Conservation (phyloP, 441 rosid species). For the Gossypium gossypioides region DNA sequence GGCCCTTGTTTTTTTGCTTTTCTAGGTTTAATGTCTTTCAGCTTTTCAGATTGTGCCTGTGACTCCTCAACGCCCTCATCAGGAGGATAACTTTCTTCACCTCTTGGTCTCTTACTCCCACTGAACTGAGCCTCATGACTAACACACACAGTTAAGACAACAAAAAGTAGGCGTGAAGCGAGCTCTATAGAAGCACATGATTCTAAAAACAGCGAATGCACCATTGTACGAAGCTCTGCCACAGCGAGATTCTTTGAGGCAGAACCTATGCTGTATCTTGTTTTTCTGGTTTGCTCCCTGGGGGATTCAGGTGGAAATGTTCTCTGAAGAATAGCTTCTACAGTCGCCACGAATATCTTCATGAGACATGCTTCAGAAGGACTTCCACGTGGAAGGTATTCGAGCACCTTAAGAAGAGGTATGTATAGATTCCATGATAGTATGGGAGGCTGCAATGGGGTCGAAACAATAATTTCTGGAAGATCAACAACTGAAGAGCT, state of each 20-base stretch:
- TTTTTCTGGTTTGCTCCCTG: slow-evolving; percentile 43
- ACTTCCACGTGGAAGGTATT: slow-evolving; percentile 97
- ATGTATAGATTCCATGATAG: slow-evolving; percentile 92
- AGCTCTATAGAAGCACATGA: slow-evolving; percentile 89
- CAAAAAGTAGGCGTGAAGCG: slow-evolving; percentile 88
- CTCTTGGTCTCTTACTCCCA: slow-evolving; percentile 68
- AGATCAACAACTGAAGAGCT: slow-evolving; percentile 96
- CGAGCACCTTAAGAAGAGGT: slow-evolving; percentile 93
- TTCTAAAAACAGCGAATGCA: slow-evolving; percentile 87
- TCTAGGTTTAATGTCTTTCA: slow-evolving; percentile 32
- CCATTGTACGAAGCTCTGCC: slow-evolving; percentile 98
- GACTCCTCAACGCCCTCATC: slow-evolving; percentile 35
- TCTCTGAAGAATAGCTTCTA: slow-evolving; percentile 81
- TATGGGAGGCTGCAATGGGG: slow-evolving; percentile 87
- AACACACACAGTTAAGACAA: slow-evolving; percentile 90
- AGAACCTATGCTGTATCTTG: slow-evolving; percentile 52
- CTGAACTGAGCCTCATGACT: slow-evolving; percentile 91
- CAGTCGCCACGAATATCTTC: slow-evolving; percentile 97
- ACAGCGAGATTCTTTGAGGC: slow-evolving; percentile 85
- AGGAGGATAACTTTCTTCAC: slow-evolving; percentile 36
- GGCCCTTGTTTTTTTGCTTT: slow-evolving; percentile 79
- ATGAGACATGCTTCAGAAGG: slow-evolving; percentile 98
- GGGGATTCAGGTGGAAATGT: slow-evolving; percentile 70
- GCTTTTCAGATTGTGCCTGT: slow-evolving; percentile 31
- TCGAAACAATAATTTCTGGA: slow-evolving; percentile 88